Base-by-base conservation (phyloP, 768 basidiomycete species). In the Lactarius deliciosus region DNA sequence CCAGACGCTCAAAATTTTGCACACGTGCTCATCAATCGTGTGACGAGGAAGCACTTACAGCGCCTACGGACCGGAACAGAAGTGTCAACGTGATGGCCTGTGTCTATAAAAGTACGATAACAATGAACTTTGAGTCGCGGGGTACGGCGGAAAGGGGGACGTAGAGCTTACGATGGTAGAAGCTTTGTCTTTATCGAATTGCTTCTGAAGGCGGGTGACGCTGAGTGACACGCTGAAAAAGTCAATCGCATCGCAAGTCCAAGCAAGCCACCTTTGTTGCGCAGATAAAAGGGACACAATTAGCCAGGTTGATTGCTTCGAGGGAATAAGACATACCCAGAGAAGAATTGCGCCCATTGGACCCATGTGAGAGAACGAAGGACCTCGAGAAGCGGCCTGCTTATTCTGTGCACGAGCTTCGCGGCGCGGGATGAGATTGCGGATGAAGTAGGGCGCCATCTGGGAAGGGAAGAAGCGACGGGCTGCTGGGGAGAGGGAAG, bases 11-110 rank as follows among this genome's bases (percentile, higher is more conserved):
- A 4, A 53, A 25, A 28, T 25, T 6, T 7, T 6, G 22, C 13
- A 25, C 50, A 53, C 50, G 47, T 50, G 47, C 47, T 25, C n/a
- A 25, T 22, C 47, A 25, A 25, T 36, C 30, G 22, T 32, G 40
- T 25, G 55, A 59, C 53, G 47, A 60, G 50, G 63, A 40, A 60
- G 53, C 59, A 70, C 82, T 73, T 58, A 82, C 88, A 56, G 91
- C 90, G 47, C 90, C 91, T 57, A 83, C 78, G 5, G 91, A 89
- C 65, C 96, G 86, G 82, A 98, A 91, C 22, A 98, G 84, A 2
- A 98, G 81, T 0, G 96, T 97, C 57, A 98, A 82, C 9, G 96
- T 97, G 74, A 98, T 95, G 6, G 92, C 84, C 25, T 88, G 87
- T 57, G 92, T 91, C 82, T 83, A 63, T 45, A 57, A 28, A 20